Conservation (phyloP, 169 alveolate species). For the Cryptosporidium tyzzeri region DNA sequence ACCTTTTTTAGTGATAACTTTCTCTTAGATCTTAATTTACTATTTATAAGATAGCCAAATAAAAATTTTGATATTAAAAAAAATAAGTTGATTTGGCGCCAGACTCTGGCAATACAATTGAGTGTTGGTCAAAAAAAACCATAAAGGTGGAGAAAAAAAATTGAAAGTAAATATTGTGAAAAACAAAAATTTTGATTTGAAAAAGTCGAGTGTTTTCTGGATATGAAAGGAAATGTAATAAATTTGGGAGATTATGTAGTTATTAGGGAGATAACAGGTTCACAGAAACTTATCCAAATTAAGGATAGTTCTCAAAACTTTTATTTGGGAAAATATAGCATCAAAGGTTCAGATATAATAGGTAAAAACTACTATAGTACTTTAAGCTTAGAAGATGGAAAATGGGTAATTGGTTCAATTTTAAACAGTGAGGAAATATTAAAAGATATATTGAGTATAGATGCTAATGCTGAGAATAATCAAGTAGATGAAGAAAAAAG, state of each 20-base stretch:
- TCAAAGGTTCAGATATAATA: conserved; percentile 62
- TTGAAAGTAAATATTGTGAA: neutral
- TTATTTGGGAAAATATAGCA: conserved; percentile 46
- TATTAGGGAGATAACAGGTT: conserved; percentile 57
- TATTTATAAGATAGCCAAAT: neutral
- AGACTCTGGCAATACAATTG: neutral
- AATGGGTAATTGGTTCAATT: conserved; percentile 54
- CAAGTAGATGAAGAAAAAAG: conserved; percentile 15
- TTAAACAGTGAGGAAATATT: conserved; percentile 51
- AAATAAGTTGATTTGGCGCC: conserved; percentile 13
- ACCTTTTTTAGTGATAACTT: too few species aligned
- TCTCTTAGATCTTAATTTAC: neutral
- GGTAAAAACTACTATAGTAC: conserved; percentile 55
- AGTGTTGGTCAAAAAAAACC: neutral
- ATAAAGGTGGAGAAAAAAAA: neutral
- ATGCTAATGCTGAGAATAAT: neutral
- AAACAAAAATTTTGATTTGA: too few species aligned
- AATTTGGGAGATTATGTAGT: conserved; percentile 37
- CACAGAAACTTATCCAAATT: conserved; percentile 43
- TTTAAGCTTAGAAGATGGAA: conserved; percentile 47
- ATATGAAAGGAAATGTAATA: conserved; percentile 2
- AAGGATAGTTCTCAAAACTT: conserved; percentile 10
- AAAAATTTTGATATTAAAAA: too few species aligned
- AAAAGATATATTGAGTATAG: conserved; percentile 26
- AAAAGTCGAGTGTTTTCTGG: neutral